Percentiles rank a stretch among this genome's conserved stretches.
These are phyloP conservation scores for Phytophthora quininea DNA, from an alignment of 352 stramenopile genomes.

Conservation along the genomic window DNA sequence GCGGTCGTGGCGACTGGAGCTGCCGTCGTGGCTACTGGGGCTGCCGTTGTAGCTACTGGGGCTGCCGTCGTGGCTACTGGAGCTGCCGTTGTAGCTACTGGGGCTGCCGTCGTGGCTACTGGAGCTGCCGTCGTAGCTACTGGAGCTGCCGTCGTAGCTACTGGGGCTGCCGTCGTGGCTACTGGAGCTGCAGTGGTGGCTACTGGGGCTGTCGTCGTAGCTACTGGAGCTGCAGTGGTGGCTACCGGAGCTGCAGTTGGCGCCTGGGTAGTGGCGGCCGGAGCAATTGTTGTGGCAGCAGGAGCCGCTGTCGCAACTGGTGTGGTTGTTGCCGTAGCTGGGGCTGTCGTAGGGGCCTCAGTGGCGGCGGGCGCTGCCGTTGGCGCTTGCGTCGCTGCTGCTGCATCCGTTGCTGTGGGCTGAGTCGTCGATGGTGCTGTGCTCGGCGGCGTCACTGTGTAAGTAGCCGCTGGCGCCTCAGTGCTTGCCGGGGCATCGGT, in stretches of 20 bases:
- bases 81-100: conserved; percentile 4
- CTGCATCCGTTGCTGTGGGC: not conserved
- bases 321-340: conserved; percentile 3
- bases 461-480: not conserved
- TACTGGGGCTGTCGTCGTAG: conserved; percentile 4
- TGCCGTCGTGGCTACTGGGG: conserved; percentile 1
- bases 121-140: conserved; percentile 4
- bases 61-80: not conserved
- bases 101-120: conserved; percentile 19
- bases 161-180: conserved; percentile 4
- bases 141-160: not conserved
- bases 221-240: not conserved
- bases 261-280: not conserved
- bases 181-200: conserved; percentile 11
- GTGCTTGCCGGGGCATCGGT: not conserved
- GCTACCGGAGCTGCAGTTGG: not conserved
- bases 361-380: not conserved
- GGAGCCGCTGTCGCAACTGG: conserved; percentile 2
- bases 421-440: not conserved
- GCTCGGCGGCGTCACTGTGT: not conserved
- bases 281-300: not conserved
- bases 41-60: not conserved
- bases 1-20: not conserved
- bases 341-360: not conserved
- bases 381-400: conserved; percentile 1